Evolutionary conservation across 306 rosid species (phyloP), one percentile per base, ranked within the genome.

Genomic region (Pueraria montana): DNA sequence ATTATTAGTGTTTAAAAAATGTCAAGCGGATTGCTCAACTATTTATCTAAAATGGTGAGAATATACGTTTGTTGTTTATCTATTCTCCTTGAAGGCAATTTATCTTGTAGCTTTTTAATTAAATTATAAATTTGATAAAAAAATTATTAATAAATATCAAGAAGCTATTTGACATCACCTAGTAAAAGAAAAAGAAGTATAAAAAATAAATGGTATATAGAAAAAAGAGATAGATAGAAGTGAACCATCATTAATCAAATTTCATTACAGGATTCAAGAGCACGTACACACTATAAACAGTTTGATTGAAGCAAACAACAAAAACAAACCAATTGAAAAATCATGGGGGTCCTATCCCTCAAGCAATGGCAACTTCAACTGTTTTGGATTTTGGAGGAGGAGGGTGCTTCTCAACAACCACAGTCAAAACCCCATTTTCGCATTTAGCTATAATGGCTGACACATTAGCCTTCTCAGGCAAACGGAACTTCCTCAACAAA

Each of bases 341-440:
- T 50, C 50, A 18, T 1, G 16, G 17, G 6, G 59, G 3, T 0
- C 32, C 17, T 17, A 8, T 68, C 11, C 18, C 34, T 77, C 23
- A 91, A 11, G 91, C 88, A 64, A 89, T 66, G 45, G 89, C 12
- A 9, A 91, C 90, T 80, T 90, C 49, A 13, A 93, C 89, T 1
- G 88, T 80, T 48, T 90, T 91, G 42, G 96, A 80, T 68, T 91
- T 91, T 23, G 89, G 89, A 11, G 91, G 93, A 77, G 91, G 93
- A 77, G 93, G 89, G 23, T 83, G 87, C 86, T 91, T 91, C 90
- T 81, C 90, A 32, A 93, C 93, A n/a, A n/a, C 71, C 42, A 93
- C 52, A 27, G 91, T 87, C 0, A 91, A 64, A 62, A 91, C 91
- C 3, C 95, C 96, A 50, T 89, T 87, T 42, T 91, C 97, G 4